A percentile compares a stretch with the other conserved stretches of the same genome.
phyloP scores from a whole-genome alignment of 176 grass and related monocot species.

The Musa troglodytarum region DNA sequence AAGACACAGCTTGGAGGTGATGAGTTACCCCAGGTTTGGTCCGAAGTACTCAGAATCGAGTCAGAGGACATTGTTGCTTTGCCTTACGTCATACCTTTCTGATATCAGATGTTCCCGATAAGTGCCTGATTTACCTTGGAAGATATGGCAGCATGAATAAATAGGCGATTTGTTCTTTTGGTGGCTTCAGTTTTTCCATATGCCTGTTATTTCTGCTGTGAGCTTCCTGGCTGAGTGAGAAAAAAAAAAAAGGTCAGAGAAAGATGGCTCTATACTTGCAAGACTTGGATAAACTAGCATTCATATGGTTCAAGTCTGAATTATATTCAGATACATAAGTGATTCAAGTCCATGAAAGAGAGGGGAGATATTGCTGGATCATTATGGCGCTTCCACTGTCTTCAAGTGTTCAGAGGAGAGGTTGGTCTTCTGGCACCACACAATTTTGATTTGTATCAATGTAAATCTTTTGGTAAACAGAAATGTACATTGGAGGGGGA shows the following conservation, averaged over 20 bases:
- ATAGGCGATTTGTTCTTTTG: neutral
- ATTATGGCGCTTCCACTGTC: too few relatives aligned
- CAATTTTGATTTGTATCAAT: too few relatives aligned
- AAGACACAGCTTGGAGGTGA: neutral
- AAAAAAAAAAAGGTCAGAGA: neutral
- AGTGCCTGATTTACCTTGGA: neutral
- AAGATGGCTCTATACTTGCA: neutral
- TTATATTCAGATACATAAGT: neutral
- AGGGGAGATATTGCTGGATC: neutral
- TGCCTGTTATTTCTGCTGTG: conserved; percentile 7
- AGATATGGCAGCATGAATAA: conserved; percentile 10
- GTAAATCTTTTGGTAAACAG: too few relatives aligned
- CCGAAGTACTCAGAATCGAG: conserved; percentile 29
- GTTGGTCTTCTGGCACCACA: too few relatives aligned
- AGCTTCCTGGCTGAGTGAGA: neutral
- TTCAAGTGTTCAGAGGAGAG: too few relatives aligned
- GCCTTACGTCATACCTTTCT: conserved; percentile 51
- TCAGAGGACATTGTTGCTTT: conserved; percentile 32
- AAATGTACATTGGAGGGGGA: too few relatives aligned
- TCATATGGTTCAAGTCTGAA: neutral
- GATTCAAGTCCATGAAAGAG: neutral
- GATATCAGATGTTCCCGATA: conserved; percentile 1
- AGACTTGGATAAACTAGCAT: neutral
- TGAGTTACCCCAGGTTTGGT: conserved; percentile 30
- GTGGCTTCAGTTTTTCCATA: conserved; percentile 5